A percentile compares a stretch with the other conserved stretches of the same genome.
phyloP scores from a whole-genome alignment of 2,329 filamentous ascomycete species.

The Hymenotorrendiella dingleyae region DNA sequence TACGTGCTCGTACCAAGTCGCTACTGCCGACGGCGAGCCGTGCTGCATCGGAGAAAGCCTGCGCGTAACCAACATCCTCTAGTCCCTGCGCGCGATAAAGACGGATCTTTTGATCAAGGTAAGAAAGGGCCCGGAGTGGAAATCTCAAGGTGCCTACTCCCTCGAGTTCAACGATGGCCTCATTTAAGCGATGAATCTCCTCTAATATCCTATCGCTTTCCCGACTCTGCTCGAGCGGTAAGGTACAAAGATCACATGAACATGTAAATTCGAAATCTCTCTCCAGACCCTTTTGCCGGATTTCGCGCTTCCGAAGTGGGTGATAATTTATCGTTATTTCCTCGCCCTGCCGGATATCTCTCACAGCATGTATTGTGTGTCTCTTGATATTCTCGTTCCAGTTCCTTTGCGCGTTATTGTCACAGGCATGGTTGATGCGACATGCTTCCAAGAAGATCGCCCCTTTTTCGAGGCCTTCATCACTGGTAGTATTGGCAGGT shows the following conservation, averaged over 20 bases:
- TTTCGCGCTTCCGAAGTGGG: constrained; percentile 16
- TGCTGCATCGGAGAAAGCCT: constrained; percentile 26
- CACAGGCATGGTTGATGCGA: constrained; percentile 35
- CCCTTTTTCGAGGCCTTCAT: constrained; percentile 24
- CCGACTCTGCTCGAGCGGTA: constrained; percentile 28
- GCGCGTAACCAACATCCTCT: constrained; percentile 18
- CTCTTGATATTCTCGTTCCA: constrained; percentile 31
- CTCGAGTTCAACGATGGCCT: constrained; percentile 19
- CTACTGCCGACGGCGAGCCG: constrained; percentile 28
- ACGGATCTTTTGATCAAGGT: constrained; percentile 24
- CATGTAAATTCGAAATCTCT: constrained; percentile 32
- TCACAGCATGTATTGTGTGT: constrained; percentile 31
- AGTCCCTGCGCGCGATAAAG: constrained; percentile 26
- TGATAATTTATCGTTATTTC: constrained; percentile 35
- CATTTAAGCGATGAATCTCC: constrained; percentile 23
- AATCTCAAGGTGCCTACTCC: constrained; percentile 6
- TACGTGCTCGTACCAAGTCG: constrained; percentile 28
- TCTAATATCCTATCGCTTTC: constrained; percentile 28
- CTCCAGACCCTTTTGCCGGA: constrained; percentile 24
- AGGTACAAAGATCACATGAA: constrained; percentile 33
- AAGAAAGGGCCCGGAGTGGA: constrained; percentile 12
- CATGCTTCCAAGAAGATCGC: constrained; percentile 32
- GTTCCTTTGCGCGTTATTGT: constrained; percentile 31
- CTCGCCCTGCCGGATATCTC: constrained; percentile 31
- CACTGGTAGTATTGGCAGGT: constrained; percentile 4